These are phyloP conservation scores for Dactylellina leptospora DNA, from an alignment of 2,329 filamentous ascomycete species.

Conservation along the genomic window DNA sequence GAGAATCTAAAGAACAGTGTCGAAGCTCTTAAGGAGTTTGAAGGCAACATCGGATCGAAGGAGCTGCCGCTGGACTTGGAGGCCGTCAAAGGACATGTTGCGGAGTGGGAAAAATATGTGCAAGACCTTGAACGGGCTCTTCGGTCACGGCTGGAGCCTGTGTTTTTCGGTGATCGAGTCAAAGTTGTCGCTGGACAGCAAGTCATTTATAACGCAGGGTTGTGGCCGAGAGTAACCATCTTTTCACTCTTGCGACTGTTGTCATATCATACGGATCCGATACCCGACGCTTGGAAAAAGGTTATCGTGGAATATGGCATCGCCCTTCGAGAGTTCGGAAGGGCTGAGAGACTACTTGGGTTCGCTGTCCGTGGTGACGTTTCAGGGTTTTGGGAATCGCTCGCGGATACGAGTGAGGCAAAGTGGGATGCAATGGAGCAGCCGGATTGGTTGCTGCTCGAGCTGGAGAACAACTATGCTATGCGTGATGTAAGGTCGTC, in stretches of 20 bases:
- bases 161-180: not conserved
- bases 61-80: constrained; percentile 9
- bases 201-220: constrained; percentile 39
- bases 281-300: constrained; percentile 59
- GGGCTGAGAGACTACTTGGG: constrained; percentile 61
- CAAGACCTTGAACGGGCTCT: constrained; percentile 1
- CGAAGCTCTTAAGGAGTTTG: constrained; percentile 47
- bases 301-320: constrained; percentile 62
- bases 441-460: constrained; percentile 73
- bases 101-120: constrained; percentile 13
- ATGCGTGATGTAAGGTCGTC: constrained; percentile 63
- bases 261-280: constrained; percentile 18
- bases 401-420: constrained; percentile 62
- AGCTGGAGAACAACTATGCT: constrained; percentile 71
- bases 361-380: constrained; percentile 57
- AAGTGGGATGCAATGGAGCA: constrained; percentile 68
- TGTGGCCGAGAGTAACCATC: constrained; percentile 49
- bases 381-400: constrained; percentile 57
- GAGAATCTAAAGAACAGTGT: constrained; percentile 50
- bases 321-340: constrained; percentile 61
- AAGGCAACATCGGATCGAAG: constrained; percentile 16
- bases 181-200: constrained; percentile 6
- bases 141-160: constrained; percentile 26
- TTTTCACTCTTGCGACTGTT: constrained; percentile 15
- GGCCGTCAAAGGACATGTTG: constrained; percentile 10